Evolutionary conservation across 1,139 yeast species (phyloP).

Genomic region (Suhomyces yuchorum): DNA sequence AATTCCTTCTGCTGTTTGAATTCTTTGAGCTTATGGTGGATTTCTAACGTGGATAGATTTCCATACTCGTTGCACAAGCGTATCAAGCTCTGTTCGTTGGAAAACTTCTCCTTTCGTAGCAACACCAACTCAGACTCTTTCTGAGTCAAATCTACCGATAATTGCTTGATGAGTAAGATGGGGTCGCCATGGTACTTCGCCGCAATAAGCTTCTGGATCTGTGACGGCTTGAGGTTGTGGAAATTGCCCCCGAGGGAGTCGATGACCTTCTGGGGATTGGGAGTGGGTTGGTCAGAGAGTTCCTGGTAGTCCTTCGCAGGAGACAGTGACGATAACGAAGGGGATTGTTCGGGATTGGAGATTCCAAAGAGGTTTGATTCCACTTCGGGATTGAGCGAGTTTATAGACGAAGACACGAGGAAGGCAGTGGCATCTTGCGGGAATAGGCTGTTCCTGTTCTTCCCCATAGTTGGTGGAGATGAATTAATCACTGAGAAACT

Average conservation of each 20-base stretch:
- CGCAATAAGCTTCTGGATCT: constrained; percentile 35
- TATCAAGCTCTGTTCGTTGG: constrained; percentile 46
- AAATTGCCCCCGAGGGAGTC: constrained; percentile 21
- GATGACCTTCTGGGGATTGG: constrained; percentile 1
- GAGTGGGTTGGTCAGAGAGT: background rate
- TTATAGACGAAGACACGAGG: constrained; percentile 6
- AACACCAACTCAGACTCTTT: constrained; percentile 51
- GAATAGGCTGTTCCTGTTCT: constrained; percentile 16
- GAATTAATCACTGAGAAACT: background rate
- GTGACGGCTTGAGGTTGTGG: constrained; percentile 22
- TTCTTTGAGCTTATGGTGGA: constrained; percentile 39
- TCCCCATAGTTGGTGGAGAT: constrained; percentile 10
- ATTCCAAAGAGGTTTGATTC: constrained; percentile 15
- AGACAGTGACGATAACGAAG: background rate
- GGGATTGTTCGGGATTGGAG: background rate
- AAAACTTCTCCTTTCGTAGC: constrained; percentile 42
- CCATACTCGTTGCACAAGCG: constrained; percentile 48
- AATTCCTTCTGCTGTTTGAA: constrained; percentile 21
- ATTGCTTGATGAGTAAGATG: constrained; percentile 44
- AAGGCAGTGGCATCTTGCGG: constrained; percentile 14
- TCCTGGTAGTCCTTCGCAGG: background rate
- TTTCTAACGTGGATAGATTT: constrained; percentile 42
- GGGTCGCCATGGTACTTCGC: constrained; percentile 42
- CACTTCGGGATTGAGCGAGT: constrained; percentile 8
- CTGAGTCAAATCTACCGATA: constrained; percentile 51